Conservation (phyloP, 495 filamentous ascomycete species). For the Melanomma pulvis-pyrius region DNA sequence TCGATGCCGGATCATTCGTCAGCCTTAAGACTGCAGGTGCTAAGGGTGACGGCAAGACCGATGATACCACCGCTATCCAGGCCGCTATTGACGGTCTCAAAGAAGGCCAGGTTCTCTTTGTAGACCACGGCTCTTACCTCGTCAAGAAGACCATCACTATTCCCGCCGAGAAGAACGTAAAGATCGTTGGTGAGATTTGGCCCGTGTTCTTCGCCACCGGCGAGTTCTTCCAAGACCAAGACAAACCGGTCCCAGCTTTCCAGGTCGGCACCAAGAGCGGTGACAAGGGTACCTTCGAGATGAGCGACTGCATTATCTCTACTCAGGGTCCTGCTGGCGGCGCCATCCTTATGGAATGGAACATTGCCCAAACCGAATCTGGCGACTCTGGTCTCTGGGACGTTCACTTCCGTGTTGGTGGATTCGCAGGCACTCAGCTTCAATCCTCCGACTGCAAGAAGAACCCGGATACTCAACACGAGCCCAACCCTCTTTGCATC, state of each 20-base stretch:
- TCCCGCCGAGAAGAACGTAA: constrained; percentile 37
- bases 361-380: constrained; percentile 53
- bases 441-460: constrained; percentile 48
- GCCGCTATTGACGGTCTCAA: constrained; percentile 49
- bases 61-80: constrained; percentile 63
- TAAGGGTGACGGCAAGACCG: constrained; percentile 69
- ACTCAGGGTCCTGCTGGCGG: constrained; percentile 67
- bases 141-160: constrained; percentile 48
- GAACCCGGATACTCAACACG: constrained; percentile 31
- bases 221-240: constrained; percentile 61
- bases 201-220: constrained; percentile 67
- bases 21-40: constrained; percentile 63
- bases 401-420: constrained; percentile 53
- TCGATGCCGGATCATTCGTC: constrained; percentile 58
- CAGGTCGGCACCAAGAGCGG: constrained; percentile 59
- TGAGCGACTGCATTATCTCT: constrained; percentile 63
- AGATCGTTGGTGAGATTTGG: constrained; percentile 56
- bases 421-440: constrained; percentile 48
- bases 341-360: constrained; percentile 75
- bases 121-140: constrained; percentile 48
- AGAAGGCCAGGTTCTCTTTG: constrained; percentile 53
- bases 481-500: constrained; percentile 49
- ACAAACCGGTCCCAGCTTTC: constrained; percentile 66
- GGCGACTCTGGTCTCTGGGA: constrained; percentile 51
- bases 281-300: constrained; percentile 58